Evolutionary conservation across 371 early-diverging fungal genomes (phyloP), one percentile per base, ranked within the genome.

Genomic region (Encephalitozoon intestinalis): DNA sequence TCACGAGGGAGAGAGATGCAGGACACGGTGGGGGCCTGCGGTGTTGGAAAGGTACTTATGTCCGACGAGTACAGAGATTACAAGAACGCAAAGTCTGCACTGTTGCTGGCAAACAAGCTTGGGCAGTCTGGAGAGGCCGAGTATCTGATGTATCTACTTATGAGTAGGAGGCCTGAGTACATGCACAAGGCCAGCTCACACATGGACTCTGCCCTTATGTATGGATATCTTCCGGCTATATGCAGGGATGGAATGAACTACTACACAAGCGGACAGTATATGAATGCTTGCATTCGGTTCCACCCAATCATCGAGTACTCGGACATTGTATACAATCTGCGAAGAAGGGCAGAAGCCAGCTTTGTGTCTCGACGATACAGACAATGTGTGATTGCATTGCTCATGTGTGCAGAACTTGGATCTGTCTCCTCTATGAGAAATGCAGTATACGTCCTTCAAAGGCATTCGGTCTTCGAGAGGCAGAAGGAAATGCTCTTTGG

Each of bases 141-240:
- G 31, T 85, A 81, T 66, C 67, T 72, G 34, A 63, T 82, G 12
- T 83, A 75, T 67, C 40, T 76, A 2, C 21, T 41, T 11, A 67
- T 66, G n/a, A 8, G 18, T 8, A 11, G 77, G 43, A 66, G 49
- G 28, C 15, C 70, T 49, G 69, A 76, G 39, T 31, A 51, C 28
- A 15, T 76, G 12, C 44, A 63, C 15, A 21, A 30, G 23, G 79
- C 68, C 3, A 52, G 46, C 0, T 21, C 70, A 12, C 81, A 83
- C 64, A 70, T 85, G 21, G 58, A 73, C 8, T 77, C 72, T 37
- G 53, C 83, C 3, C 82, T 82, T 4, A 73, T 43, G 21, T 52
- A 74, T 12, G 82, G 83, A 6, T 84, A 83, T 71, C 51, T 85
- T 28, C 86, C 86, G 23, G 86, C 86, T 12, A 75, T 84, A 37